Evolutionary conservation across 1,139 yeast genomes (phyloP).

Genomic region (Yamadazyma taylorii): DNA sequence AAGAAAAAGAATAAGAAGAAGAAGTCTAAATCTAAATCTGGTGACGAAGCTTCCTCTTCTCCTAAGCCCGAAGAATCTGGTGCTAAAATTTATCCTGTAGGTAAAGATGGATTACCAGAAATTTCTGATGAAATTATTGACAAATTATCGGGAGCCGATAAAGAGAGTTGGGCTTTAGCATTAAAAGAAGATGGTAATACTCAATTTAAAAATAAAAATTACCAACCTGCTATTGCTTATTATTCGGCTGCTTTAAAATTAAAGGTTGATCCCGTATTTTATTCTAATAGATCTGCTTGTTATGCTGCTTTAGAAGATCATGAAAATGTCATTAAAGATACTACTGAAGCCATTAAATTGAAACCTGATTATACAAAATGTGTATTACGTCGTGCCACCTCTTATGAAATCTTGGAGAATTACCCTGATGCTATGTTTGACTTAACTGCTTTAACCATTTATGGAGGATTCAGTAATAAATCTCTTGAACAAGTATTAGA

Average conservation of each 20-base stretch:
- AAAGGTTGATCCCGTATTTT: slow-evolving; percentile 81
- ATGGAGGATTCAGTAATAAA: slow-evolving; percentile 77
- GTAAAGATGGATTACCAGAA: slow-evolving; percentile 56
- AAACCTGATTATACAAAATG: slow-evolving; percentile 93
- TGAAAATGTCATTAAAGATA: slow-evolving; percentile 83
- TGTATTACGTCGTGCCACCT: slow-evolving; percentile 73
- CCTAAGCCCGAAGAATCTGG: slow-evolving; percentile 19
- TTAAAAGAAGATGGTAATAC: slow-evolving; percentile 90
- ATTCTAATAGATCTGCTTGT: slow-evolving; percentile 95
- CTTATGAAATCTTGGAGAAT: slow-evolving; percentile 77
- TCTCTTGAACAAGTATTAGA: slow-evolving; percentile 81
- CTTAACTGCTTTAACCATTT: slow-evolving; percentile 78
- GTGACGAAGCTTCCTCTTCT: too few relatives aligned
- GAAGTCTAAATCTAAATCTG: slow-evolving; percentile 24
- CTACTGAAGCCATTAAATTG: slow-evolving; percentile 79
- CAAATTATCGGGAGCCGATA: slow-evolving; percentile 51
- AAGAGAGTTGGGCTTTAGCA: slow-evolving; percentile 68
- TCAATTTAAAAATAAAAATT: slow-evolving; percentile 70
- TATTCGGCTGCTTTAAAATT: slow-evolving; percentile 77
- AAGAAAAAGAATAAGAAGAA: slow-evolving; percentile 43
- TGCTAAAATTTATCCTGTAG: slow-evolving; percentile 44
- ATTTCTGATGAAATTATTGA: slow-evolving; percentile 48
- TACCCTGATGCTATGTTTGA: slow-evolving; percentile 89
- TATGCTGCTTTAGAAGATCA: slow-evolving; percentile 78
- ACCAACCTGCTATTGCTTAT: slow-evolving; percentile 68